A percentile compares a stretch with the other conserved stretches of the same genome.
Conservation (phyloP, 2,329 filamentous ascomycete species). For the Fusarium gaditjirri region DNA sequence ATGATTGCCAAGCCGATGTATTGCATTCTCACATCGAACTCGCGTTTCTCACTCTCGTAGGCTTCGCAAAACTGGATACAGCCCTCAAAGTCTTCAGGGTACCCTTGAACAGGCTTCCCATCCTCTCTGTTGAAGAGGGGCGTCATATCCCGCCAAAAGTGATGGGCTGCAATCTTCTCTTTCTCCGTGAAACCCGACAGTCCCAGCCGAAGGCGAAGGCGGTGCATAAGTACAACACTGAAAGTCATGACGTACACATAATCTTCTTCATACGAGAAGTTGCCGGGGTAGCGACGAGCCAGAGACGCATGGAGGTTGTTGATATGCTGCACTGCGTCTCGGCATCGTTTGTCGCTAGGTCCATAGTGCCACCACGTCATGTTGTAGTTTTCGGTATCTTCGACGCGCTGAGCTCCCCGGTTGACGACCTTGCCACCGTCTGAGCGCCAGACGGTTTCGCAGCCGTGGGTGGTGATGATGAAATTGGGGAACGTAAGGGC, state of each 20-base stretch:
- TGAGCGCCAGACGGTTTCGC: neutral
- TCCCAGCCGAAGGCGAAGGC: neutral
- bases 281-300: neutral
- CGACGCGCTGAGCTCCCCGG: neutral
- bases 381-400: conserved; percentile 4
- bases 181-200: neutral
- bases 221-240: neutral
- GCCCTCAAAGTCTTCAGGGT: neutral
- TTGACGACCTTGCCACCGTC: conserved; percentile 5
- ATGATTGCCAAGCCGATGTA: neutral
- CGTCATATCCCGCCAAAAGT: conserved; percentile 8
- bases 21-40: neutral
- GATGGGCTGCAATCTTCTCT: neutral
- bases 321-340: neutral
- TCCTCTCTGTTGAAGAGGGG: neutral
- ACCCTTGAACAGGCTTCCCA: neutral
- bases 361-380: conserved; percentile 12
- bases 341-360: neutral
- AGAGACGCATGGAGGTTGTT: neutral
- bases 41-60: neutral
- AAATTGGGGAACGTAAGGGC: neutral
- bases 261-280: neutral
- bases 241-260: neutral
- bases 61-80: neutral
- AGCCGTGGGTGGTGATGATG: neutral